Percentiles rank a stretch among this genome's conserved stretches.
These are phyloP conservation scores for Rhynchosporium agropyri DNA, from an alignment of 2,329 filamentous ascomycete genomes.

Conservation along the genomic window DNA sequence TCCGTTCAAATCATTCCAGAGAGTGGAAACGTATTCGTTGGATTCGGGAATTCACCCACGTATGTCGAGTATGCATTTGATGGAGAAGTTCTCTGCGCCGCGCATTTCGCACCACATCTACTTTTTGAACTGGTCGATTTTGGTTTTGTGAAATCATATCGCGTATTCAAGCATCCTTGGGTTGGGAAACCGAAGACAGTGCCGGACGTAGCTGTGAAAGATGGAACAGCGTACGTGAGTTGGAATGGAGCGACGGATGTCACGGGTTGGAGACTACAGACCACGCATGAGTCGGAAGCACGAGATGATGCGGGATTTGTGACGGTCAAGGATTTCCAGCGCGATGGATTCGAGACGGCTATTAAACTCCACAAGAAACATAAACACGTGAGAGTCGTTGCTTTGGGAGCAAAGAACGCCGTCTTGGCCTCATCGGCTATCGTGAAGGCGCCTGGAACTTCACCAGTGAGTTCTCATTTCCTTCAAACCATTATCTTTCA, in stretches of 20 bases:
- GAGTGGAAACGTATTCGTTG: constrained; percentile 51
- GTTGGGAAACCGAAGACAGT: constrained; percentile 36
- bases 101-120: constrained; percentile 46
- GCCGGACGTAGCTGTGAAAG: constrained; percentile 32
- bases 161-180: constrained; percentile 39
- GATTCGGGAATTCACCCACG: constrained; percentile 53
- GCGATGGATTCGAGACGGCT: constrained; percentile 28
- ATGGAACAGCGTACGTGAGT: constrained; percentile 38
- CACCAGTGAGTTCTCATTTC: constrained; percentile 19
- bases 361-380: constrained; percentile 21
- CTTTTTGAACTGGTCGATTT: constrained; percentile 32
- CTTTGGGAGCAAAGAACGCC: constrained; percentile 18
- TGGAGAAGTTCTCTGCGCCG: constrained; percentile 47
- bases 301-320: constrained; percentile 22
- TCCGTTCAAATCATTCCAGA: constrained; percentile 49
- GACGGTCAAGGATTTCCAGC: constrained; percentile 21
- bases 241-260: constrained; percentile 45
- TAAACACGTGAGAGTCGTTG: constrained; percentile 24
- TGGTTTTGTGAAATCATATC: constrained; percentile 35
- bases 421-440: constrained; percentile 25
- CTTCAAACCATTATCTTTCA: not conserved
- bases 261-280: constrained; percentile 29
- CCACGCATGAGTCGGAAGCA: constrained; percentile 7
- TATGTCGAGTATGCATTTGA: constrained; percentile 50
- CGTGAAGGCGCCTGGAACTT: constrained; percentile 18